phyloP scores from a whole-genome alignment of 140 eudicot genomes.

The Anethum foeniculum region DNA sequence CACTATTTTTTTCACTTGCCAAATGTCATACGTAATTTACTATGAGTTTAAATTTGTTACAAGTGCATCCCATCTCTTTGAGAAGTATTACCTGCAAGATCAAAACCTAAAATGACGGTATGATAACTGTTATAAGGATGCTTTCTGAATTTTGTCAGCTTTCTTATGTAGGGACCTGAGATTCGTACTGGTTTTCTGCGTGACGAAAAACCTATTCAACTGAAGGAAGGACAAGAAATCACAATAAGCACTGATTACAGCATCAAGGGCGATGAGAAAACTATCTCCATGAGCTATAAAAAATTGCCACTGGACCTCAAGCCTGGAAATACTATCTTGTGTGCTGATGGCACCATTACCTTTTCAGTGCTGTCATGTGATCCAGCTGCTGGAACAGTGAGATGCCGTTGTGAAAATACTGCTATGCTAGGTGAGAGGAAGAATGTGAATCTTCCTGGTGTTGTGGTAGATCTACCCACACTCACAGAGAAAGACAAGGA shows the following conservation, averaged over 20 bases:
- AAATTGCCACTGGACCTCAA: slow-evolving; percentile 20
- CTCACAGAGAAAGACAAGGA: slow-evolving; percentile 23
- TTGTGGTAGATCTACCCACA: slow-evolving; percentile 18
- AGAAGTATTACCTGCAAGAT: background rate
- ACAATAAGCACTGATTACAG: slow-evolving; percentile 20
- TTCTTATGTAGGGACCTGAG: slow-evolving; percentile 20
- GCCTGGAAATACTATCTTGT: slow-evolving; percentile 19
- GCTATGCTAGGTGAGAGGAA: slow-evolving; percentile 19
- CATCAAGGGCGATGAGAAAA: slow-evolving; percentile 18
- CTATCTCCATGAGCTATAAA: slow-evolving; percentile 24
- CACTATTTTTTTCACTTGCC: background rate
- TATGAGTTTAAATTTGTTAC: background rate
- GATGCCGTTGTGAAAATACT: slow-evolving; percentile 13
- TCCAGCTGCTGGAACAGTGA: slow-evolving; percentile 20
- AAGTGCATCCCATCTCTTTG: background rate
- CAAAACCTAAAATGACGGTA: background rate
- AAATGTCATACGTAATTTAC: background rate
- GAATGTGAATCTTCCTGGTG: slow-evolving; percentile 22
- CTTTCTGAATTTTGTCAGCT: background rate
- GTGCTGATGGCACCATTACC: slow-evolving; percentile 22
- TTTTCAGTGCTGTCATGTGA: slow-evolving; percentile 21
- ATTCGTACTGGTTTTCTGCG: slow-evolving; percentile 21
- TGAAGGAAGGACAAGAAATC: slow-evolving; percentile 21
- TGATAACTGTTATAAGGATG: background rate
- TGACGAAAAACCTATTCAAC: slow-evolving; percentile 22